A percentile compares a stretch with the other conserved stretches of the same genome.
These are phyloP conservation scores for Tetrahymena borealis DNA, from an alignment of 73 alveolate genomes.

Conservation along the genomic window DNA sequence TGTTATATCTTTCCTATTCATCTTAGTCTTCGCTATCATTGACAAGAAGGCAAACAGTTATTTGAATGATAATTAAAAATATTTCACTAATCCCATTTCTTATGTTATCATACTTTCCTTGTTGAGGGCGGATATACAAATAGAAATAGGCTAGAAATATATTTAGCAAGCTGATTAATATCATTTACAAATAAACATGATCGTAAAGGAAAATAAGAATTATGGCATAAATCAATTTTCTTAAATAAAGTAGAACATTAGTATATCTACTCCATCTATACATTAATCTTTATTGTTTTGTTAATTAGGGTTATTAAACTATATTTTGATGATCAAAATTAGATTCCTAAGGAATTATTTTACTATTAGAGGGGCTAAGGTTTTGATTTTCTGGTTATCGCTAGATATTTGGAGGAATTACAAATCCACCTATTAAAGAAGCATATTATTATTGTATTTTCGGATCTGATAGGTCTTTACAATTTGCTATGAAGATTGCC, in stretches of 20 bases:
- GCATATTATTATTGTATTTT: background rate
- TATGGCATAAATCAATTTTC: background rate
- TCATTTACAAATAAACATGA: background rate
- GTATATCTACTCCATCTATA: background rate
- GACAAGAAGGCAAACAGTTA: background rate
- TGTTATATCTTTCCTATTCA: background rate
- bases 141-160: background rate
- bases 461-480: background rate
- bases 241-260: background rate
- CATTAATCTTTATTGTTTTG: background rate
- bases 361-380: no score
- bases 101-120: background rate
- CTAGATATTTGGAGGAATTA: background rate
- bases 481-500: background rate
- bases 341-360: no score
- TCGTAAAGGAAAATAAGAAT: background rate
- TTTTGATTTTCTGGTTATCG: no score
- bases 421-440: background rate
- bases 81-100: background rate
- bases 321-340: background rate
- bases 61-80: background rate
- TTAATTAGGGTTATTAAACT: background rate
- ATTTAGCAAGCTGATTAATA: background rate
- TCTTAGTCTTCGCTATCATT: background rate
- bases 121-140: background rate